Conservation (phyloP, 257 asterid genomes). For the Plectranthus barbatus region DNA sequence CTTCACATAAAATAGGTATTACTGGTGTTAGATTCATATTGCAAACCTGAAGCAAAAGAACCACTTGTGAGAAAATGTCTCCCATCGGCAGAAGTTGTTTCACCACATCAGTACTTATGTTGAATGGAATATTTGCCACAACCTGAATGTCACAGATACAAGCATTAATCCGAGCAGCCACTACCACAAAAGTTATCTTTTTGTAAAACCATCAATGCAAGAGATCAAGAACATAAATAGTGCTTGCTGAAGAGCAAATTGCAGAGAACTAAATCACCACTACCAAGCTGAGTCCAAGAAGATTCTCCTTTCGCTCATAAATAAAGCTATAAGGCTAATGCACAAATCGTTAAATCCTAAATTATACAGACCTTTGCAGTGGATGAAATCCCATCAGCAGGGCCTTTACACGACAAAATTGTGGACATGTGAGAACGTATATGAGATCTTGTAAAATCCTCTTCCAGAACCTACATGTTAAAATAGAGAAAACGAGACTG, state of each 20-base stretch:
- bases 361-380: constrained; percentile 54
- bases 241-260: background rate
- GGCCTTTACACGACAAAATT: constrained; percentile 25
- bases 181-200: no score
- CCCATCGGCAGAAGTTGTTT: constrained; percentile 99
- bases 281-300: background rate
- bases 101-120: constrained; percentile 82
- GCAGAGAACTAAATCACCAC: background rate
- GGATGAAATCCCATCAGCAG: constrained; percentile 20
- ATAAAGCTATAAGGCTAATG: background rate
- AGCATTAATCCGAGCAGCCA: background rate
- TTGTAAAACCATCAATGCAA: no score
- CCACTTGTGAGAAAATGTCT: constrained; percentile 78
- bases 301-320: background rate
- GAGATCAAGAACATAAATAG: background rate
- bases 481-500: background rate
- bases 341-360: background rate
- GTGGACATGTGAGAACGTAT: constrained; percentile 67
- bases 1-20: background rate
- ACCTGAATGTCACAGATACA: constrained; percentile 31
- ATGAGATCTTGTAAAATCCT: constrained; percentile 81
- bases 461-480: constrained; percentile 63
- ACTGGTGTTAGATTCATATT: background rate
- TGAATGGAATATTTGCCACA: constrained; percentile 89
- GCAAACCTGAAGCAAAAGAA: constrained; percentile 82